Evolutionary conservation across 2,329 filamentous ascomycete genomes (phyloP).

Genomic region (Aspergillus sp.): DNA sequence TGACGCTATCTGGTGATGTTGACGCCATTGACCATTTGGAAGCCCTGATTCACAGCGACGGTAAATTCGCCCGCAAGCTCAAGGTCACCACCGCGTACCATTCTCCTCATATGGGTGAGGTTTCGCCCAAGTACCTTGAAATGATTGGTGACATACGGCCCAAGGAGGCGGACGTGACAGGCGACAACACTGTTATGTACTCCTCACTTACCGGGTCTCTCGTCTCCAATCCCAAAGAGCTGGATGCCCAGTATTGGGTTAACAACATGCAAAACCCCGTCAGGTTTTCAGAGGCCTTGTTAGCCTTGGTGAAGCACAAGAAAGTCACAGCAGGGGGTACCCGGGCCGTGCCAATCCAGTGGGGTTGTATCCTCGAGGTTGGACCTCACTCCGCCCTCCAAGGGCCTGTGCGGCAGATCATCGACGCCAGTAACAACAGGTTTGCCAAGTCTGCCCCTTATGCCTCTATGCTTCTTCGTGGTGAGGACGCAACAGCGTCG

Average conservation of each 20-base stretch:
- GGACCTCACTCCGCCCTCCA: constrained; percentile 16
- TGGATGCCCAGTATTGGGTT: constrained; percentile 11
- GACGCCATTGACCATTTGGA: constrained; percentile 28
- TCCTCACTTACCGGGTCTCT: not conserved
- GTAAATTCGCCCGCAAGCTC: constrained; percentile 27
- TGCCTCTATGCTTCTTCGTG: too few species aligned
- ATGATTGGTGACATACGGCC: not conserved
- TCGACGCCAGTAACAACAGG: too few species aligned
- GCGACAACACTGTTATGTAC: not conserved
- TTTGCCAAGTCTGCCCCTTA: too few species aligned
- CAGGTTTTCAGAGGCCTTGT: constrained; percentile 7
- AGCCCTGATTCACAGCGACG: constrained; percentile 21
- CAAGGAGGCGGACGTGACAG: too few species aligned
- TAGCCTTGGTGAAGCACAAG: not conserved
- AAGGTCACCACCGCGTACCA: constrained; percentile 32
- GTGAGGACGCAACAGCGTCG: too few species aligned
- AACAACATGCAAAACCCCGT: constrained; percentile 14
- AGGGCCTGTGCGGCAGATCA: too few species aligned
- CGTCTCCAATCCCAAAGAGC: not conserved
- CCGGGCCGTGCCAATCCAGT: too few species aligned
- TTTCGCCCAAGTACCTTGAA: not conserved
- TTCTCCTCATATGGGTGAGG: constrained; percentile 29
- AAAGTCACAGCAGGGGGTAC: too few species aligned
- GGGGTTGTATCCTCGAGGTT: constrained; percentile 6
- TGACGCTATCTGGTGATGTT: constrained; percentile 43